phyloP scores from a whole-genome alignment of 768 basidiomycete species.

The Fomitopsis serialis region DNA sequence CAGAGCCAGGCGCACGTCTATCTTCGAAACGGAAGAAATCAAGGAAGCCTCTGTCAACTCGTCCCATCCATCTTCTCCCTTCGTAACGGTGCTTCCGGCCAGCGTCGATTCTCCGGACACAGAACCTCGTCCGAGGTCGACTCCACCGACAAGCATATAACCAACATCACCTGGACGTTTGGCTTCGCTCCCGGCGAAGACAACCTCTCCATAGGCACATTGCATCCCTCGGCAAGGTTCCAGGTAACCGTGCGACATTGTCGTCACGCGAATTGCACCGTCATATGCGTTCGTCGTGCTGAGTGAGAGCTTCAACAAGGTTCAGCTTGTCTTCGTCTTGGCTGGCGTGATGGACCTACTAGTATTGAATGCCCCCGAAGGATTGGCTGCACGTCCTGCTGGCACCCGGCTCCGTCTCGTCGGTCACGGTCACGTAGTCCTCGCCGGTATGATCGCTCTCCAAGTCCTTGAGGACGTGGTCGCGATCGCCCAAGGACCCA shows the following conservation, averaged over 20 bases:
- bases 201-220: constrained; percentile 51
- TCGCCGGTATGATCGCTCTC: too few relatives aligned
- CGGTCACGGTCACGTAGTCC: too few relatives aligned
- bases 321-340: constrained; percentile 82
- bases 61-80: constrained; percentile 51
- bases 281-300: constrained; percentile 91
- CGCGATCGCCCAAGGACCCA: too few relatives aligned
- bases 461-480: too few relatives aligned
- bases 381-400: too few relatives aligned
- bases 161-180: constrained; percentile 62
- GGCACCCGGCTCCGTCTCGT: too few relatives aligned
- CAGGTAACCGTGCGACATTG: constrained; percentile 81
- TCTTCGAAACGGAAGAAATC: constrained; percentile 48
- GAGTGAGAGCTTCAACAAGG: constrained; percentile 89
- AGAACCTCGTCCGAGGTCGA: constrained; percentile 38
- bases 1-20: constrained; percentile 53
- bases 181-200: constrained; percentile 51
- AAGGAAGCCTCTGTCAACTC: constrained; percentile 37
- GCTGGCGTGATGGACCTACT: too few relatives aligned
- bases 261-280: constrained; percentile 78
- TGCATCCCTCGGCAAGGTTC: constrained; percentile 78
- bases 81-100: constrained; percentile 35
- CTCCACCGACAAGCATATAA: constrained; percentile 41
- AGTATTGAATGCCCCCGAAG: too few relatives aligned
- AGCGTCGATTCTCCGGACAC: constrained; percentile 52